Conservation (phyloP, 257 asterid genomes). For the Solanum stenotomum region DNA sequence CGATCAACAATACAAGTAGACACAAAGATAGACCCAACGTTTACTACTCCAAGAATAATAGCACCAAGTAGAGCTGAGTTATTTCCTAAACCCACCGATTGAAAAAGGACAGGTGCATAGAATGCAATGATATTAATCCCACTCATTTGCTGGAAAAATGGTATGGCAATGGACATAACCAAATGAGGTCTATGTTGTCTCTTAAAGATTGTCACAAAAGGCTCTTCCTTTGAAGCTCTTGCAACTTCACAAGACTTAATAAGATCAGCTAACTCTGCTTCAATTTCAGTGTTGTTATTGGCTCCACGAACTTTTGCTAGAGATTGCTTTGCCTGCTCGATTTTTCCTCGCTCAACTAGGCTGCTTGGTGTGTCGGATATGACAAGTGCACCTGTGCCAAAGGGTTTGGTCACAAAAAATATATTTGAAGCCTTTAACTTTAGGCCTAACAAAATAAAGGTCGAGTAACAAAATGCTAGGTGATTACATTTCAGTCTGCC, state of each 20-base stretch:
- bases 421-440: neutral
- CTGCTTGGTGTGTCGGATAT: constrained; percentile 81
- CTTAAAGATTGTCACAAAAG: constrained; percentile 70
- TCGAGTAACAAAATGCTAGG: neutral
- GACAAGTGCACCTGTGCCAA: neutral
- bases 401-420: neutral
- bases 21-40: constrained; percentile 51
- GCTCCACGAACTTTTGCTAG: constrained; percentile 54
- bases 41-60: constrained; percentile 73
- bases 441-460: neutral
- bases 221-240: constrained; percentile 53
- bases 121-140: constrained; percentile 89
- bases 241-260: constrained; percentile 71
- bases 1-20: constrained; percentile 74
- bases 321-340: constrained; percentile 66
- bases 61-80: constrained; percentile 64
- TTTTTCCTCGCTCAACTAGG: constrained; percentile 61
- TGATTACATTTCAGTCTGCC: neutral
- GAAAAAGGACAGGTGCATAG: constrained; percentile 73
- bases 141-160: constrained; percentile 76
- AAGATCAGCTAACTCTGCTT: constrained; percentile 64
- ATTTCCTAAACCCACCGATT: constrained; percentile 64
- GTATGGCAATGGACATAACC: constrained; percentile 52
- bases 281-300: constrained; percentile 22
- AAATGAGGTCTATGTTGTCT: constrained; percentile 61